Conservation (phyloP, 257 asterid species). For the Solanum okadae region DNA sequence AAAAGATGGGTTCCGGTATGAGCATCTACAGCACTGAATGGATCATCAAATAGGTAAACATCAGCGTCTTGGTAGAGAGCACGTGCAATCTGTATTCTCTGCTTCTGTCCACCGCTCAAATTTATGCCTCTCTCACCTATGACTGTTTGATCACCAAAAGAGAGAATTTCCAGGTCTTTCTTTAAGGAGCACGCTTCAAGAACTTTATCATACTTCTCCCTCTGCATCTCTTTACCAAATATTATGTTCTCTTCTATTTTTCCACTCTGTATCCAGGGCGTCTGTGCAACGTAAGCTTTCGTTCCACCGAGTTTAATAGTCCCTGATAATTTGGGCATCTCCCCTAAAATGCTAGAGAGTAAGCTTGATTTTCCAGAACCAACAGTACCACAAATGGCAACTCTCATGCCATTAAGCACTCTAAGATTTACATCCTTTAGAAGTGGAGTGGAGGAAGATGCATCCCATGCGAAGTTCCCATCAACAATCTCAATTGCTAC, state of each 20-base stretch:
- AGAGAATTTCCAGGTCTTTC: constrained; percentile 70
- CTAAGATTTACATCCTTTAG: constrained; percentile 46
- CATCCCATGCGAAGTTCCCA: constrained; percentile 75
- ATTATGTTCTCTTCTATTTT: constrained; percentile 73
- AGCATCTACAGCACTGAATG: constrained; percentile 94
- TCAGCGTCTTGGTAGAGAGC: constrained; percentile 82
- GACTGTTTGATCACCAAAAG: constrained; percentile 78
- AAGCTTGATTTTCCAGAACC: constrained; percentile 95
- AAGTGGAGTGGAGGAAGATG: constrained; percentile 35
- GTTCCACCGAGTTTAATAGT: constrained; percentile 38
- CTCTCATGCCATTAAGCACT: constrained; percentile 61
- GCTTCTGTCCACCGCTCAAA: constrained; percentile 90
- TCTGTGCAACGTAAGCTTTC: constrained; percentile 79
- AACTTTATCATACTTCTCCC: constrained; percentile 45
- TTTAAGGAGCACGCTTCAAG: constrained; percentile 69
- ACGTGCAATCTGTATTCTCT: constrained; percentile 85
- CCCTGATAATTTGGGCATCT: constrained; percentile 72
- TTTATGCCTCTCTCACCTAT: constrained; percentile 93
- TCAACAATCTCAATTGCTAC: constrained; percentile 47
- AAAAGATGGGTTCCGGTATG: constrained; percentile 86
- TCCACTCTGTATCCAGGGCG: constrained; percentile 93
- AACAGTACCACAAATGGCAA: constrained; percentile 90
- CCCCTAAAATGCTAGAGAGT: constrained; percentile 68
- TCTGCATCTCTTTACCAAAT: constrained; percentile 74
- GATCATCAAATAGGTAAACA: constrained; percentile 78